Percentiles rank a stretch among this genome's conserved stretches.
These are phyloP conservation scores for Murraya koenigii DNA, from an alignment of 345 rosid species.

Conservation along the genomic window DNA sequence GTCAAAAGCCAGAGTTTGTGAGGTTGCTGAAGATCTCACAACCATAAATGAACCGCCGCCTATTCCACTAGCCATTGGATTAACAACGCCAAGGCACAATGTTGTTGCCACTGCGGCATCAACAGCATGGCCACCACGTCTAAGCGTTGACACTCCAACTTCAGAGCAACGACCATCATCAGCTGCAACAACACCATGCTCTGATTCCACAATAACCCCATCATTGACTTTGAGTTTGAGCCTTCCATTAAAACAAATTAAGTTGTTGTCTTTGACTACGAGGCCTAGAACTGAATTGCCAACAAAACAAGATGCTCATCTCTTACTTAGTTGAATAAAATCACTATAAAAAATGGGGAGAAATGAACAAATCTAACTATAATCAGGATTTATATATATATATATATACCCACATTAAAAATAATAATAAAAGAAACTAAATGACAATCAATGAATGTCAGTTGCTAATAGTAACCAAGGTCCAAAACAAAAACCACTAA, in stretches of 20 bases:
- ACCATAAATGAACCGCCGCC: conserved; percentile 96
- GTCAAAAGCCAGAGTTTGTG: conserved; percentile 63
- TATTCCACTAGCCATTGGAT: conserved; percentile 84
- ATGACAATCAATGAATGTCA: too few species aligned
- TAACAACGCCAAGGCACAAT: conserved; percentile 87
- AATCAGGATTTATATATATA: too few species aligned
- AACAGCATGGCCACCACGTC: conserved; percentile 85
- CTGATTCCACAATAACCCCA: conserved; percentile 57
- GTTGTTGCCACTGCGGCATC: conserved; percentile 92
- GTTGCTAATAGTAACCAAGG: too few species aligned
- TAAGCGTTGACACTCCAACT: conserved; percentile 70
- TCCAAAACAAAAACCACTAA: too few species aligned
- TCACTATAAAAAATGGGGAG: too few species aligned
- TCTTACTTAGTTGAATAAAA: too few species aligned
- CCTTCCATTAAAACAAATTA: conserved; percentile 17
- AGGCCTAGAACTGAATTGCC: conserved; percentile 41
- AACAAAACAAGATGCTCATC: too few species aligned
- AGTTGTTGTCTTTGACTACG: conserved; percentile 25
- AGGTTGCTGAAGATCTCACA: conserved; percentile 51
- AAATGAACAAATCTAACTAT: too few species aligned
- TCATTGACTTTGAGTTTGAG: conserved; percentile 18
- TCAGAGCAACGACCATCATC: conserved; percentile 86
- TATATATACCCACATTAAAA: too few species aligned
- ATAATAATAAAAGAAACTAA: too few species aligned
- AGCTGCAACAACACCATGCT: conserved; percentile 87